Percentiles rank a stretch among this genome's conserved stretches.
Evolutionary conservation across 768 basidiomycete species (phyloP).

Genomic region (Panellus pusillus): DNA sequence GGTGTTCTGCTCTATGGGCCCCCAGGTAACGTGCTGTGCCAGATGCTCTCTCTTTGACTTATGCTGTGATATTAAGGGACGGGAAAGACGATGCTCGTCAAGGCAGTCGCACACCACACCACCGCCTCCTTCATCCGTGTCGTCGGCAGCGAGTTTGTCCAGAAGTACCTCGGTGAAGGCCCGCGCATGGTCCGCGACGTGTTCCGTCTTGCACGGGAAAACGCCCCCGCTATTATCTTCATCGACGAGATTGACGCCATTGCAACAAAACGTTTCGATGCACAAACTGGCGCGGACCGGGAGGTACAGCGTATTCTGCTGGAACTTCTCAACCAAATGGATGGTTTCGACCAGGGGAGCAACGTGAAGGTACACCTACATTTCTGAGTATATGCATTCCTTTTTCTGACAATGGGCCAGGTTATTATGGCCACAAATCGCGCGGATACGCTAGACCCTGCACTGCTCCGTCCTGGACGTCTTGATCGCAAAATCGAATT

Average conservation of each 20-base stretch:
- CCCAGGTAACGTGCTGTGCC: constrained; percentile 57
- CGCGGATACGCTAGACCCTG: constrained; percentile 96
- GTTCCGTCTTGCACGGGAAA: constrained; percentile 96
- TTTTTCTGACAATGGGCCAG: constrained; percentile 37
- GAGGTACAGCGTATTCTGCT: constrained; percentile 98
- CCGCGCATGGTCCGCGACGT: constrained; percentile 99
- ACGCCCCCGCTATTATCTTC: constrained; percentile 97
- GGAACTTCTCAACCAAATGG: constrained; percentile 98
- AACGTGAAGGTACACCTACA: constrained; percentile 82
- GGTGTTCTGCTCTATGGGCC: constrained; percentile 97
- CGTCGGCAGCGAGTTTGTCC: constrained; percentile 97
- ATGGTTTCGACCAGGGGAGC: constrained; percentile 98
- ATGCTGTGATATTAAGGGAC: constrained; percentile 58
- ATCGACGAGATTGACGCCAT: constrained; percentile 99
- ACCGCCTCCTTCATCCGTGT: constrained; percentile 98
- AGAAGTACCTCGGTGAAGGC: constrained; percentile 99
- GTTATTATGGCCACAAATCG: constrained; percentile 99
- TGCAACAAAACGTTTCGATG: constrained; percentile 99
- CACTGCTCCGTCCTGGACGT: constrained; percentile 94
- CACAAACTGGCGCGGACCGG: constrained; percentile 97
- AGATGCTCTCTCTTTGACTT: neutral
- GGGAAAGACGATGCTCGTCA: constrained; percentile 98
- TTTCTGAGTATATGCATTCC: neutral
- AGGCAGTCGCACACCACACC: constrained; percentile 98
- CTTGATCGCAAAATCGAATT: constrained; percentile 99